A percentile compares a stretch with the other conserved stretches of the same genome.
phyloP scores from a whole-genome alignment of 768 basidiomycete genomes.

The Tricholoma hemisulphureum region DNA sequence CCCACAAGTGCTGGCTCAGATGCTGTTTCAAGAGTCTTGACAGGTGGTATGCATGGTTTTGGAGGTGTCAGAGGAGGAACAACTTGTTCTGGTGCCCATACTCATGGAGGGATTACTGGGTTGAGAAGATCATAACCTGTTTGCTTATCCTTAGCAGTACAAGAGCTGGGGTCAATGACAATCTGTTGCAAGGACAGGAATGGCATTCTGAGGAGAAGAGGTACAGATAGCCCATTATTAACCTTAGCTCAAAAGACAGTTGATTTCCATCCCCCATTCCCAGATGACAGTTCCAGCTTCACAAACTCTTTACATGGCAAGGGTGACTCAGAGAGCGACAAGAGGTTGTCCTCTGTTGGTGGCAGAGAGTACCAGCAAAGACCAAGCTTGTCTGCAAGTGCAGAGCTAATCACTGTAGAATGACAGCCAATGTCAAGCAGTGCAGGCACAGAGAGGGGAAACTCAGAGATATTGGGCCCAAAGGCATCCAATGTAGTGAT shows the following conservation, averaged over 20 bases:
- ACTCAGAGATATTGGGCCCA: conserved; percentile 1
- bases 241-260: conserved; percentile 17
- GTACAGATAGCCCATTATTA: conserved; percentile 6
- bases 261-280: conserved; percentile 19
- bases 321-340: conserved; percentile 10
- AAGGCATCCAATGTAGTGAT: neutral
- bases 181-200: neutral
- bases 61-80: conserved; percentile 9
- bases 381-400: conserved; percentile 7
- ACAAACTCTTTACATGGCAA: conserved; percentile 19
- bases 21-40: neutral
- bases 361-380: conserved; percentile 13
- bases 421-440: conserved; percentile 13
- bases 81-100: conserved; percentile 3
- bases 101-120: neutral
- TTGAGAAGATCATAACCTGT: neutral
- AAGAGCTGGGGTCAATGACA: neutral
- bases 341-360: conserved; percentile 17
- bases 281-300: conserved; percentile 10
- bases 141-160: neutral
- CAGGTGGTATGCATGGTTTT: conserved; percentile 2
- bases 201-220: neutral
- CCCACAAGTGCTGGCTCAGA: conserved; percentile 7
- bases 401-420: conserved; percentile 13
- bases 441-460: neutral